Percentiles rank a stretch among this genome's conserved stretches.
Evolutionary conservation across 2,329 filamentous ascomycete genomes (phyloP).

Genomic region (Penicillium sp.): DNA sequence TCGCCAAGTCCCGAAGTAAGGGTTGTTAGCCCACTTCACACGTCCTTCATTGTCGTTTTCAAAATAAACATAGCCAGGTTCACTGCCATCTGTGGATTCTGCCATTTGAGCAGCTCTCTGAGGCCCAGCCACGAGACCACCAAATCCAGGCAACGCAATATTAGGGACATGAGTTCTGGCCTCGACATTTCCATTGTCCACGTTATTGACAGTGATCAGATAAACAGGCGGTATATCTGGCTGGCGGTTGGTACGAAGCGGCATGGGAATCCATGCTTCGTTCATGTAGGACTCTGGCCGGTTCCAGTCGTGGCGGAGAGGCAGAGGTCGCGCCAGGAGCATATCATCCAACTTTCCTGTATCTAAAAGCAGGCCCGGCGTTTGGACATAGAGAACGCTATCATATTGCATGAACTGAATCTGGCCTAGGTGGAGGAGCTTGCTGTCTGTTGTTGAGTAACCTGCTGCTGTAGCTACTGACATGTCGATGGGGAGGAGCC

Average conservation of each 20-base stretch:
- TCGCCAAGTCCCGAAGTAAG: slow-evolving; percentile 40
- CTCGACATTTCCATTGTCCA: slow-evolving; percentile 34
- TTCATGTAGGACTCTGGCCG: slow-evolving; percentile 40
- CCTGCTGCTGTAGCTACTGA: slow-evolving; percentile 33
- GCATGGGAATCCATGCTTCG: slow-evolving; percentile 40
- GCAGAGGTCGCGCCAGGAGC: slow-evolving; percentile 37
- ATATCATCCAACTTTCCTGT: slow-evolving; percentile 39
- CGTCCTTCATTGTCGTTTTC: slow-evolving; percentile 36
- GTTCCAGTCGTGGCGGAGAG: slow-evolving; percentile 33
- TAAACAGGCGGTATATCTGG: slow-evolving; percentile 35
- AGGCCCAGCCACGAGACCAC: slow-evolving; percentile 32
- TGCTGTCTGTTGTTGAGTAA: slow-evolving; percentile 36
- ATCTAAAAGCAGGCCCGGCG: slow-evolving; percentile 43
- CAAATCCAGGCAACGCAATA: slow-evolving; percentile 33
- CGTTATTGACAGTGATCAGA: slow-evolving; percentile 40
- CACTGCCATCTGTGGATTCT: slow-evolving; percentile 2
- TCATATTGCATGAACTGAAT: slow-evolving; percentile 46
- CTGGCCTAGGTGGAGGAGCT: slow-evolving; percentile 38
- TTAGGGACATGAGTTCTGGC: slow-evolving; percentile 41
- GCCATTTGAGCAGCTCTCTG: slow-evolving; percentile 12
- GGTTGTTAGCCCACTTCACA: slow-evolving; percentile 34
- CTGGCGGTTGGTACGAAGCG: slow-evolving; percentile 35
- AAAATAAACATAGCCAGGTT: slow-evolving; percentile 43
- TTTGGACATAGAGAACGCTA: slow-evolving; percentile 44
- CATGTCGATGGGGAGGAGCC: slow-evolving; percentile 45